Evolutionary conservation across 306 rosid genomes (phyloP).

Genomic region (Citrullus mucosospermus): DNA sequence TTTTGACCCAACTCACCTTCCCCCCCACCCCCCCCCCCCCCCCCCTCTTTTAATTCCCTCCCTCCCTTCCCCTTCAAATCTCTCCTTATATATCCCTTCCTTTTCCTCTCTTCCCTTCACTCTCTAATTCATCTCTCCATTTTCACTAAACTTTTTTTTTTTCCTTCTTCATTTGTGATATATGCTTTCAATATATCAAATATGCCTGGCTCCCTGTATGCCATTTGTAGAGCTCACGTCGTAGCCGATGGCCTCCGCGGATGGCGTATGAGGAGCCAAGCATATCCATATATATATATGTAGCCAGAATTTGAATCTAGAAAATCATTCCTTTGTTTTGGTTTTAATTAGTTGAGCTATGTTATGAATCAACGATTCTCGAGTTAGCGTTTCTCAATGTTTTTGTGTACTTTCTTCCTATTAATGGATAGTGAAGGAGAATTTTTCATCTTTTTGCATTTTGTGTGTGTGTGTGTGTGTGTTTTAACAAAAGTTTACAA

Average conservation of each 20-base stretch:
- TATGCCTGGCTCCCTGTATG: slow-evolving; percentile 24
- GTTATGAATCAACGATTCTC: too few species aligned
- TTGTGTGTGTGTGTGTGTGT: background rate
- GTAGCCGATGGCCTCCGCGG: slow-evolving; percentile 10
- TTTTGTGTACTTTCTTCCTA: background rate
- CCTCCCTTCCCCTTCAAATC: background rate
- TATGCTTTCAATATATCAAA: background rate
- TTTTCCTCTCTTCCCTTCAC: slow-evolving; percentile 1
- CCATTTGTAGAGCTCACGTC: slow-evolving; percentile 17
- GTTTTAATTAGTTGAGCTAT: background rate
- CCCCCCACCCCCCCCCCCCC: background rate
- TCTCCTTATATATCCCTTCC: slow-evolving; percentile 2
- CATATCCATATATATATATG: background rate
- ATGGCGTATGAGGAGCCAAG: slow-evolving; percentile 25
- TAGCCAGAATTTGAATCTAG: background rate
- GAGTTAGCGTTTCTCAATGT: background rate
- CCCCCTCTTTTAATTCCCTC: background rate
- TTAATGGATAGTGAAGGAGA: background rate
- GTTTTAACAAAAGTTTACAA: background rate
- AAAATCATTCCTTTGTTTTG: background rate
- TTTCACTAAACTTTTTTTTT: too few species aligned
- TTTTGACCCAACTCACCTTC: background rate
- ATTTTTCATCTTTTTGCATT: background rate
- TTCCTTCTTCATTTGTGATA: background rate
- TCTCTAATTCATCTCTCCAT: background rate